A percentile compares a stretch with the other conserved stretches of the same genome.
phyloP scores from a whole-genome alignment of 2,329 filamentous ascomycete genomes.

The Aspergillus clavatus region DNA sequence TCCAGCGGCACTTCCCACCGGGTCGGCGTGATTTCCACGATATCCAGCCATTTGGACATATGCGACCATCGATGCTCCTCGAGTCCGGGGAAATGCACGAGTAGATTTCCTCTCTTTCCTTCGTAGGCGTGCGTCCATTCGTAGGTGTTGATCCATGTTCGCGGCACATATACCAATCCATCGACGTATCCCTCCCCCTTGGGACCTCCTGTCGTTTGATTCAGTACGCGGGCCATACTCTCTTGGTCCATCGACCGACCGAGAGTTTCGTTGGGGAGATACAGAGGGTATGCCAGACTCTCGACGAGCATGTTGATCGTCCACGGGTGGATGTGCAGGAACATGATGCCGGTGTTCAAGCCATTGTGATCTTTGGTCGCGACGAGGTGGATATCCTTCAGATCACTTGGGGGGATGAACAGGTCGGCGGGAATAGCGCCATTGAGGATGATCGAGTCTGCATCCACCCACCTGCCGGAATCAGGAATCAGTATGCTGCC shows the following conservation, averaged over 20 bases:
- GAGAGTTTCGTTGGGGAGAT: constrained; percentile 18
- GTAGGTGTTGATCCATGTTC: constrained; percentile 27
- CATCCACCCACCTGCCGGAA: constrained; percentile 28
- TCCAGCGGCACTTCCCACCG: constrained; percentile 21
- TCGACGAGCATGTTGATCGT: constrained; percentile 26
- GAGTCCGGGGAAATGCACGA: constrained; percentile 29
- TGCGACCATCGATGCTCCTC: constrained; percentile 20
- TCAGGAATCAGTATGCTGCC: not conserved
- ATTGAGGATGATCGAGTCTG: constrained; percentile 31
- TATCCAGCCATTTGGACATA: constrained; percentile 25
- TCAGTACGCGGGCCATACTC: constrained; percentile 19
- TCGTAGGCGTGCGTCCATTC: constrained; percentile 25
- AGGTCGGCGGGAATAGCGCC: constrained; percentile 25
- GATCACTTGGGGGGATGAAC: constrained; percentile 28
- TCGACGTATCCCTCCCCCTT: constrained; percentile 13
- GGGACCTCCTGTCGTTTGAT: constrained; percentile 14
- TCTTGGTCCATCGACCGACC: constrained; percentile 18
- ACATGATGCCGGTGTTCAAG: constrained; percentile 30
- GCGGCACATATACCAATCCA: constrained; percentile 17
- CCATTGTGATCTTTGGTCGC: constrained; percentile 28
- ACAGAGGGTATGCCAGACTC: constrained; percentile 21
- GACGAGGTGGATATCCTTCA: constrained; percentile 27
- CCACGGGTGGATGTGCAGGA: constrained; percentile 30
- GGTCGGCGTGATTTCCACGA: constrained; percentile 15
- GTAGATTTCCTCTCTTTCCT: constrained; percentile 23